Conservation (phyloP, 2,329 filamentous ascomycete genomes). For the Fusarium fujikuroi region DNA sequence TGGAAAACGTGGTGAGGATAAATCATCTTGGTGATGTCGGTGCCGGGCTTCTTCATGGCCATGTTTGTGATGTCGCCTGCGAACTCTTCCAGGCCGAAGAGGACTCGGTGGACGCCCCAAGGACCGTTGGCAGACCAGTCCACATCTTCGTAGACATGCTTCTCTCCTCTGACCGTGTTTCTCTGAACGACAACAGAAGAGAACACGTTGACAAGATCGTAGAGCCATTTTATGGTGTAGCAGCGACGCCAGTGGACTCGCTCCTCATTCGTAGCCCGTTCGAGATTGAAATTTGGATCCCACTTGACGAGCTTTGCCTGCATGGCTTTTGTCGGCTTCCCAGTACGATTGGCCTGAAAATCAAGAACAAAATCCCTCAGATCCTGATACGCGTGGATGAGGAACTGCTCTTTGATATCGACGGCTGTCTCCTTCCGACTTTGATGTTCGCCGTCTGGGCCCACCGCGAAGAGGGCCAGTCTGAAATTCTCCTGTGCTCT, state of each 20-base stretch:
- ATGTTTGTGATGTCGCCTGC: constrained; percentile 56
- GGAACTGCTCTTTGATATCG: constrained; percentile 57
- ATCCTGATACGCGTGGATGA: constrained; percentile 55
- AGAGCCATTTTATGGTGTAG: constrained; percentile 64
- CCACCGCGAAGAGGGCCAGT: background rate
- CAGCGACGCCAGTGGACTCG: constrained; percentile 57
- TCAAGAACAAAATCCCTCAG: constrained; percentile 58
- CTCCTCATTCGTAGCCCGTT: constrained; percentile 51
- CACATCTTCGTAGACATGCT: background rate
- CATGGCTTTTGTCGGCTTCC: constrained; percentile 60
- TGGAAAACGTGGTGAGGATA: constrained; percentile 61
- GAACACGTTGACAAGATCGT: constrained; percentile 61
- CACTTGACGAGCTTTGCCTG: constrained; percentile 51
- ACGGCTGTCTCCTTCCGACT: constrained; percentile 23
- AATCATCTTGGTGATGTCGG: constrained; percentile 53
- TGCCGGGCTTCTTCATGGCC: constrained; percentile 56
- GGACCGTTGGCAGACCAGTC: background rate
- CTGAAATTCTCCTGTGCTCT: constrained; percentile 32
- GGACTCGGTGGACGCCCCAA: constrained; percentile 37
- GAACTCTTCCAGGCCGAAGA: constrained; percentile 60
- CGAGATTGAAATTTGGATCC: constrained; percentile 55
- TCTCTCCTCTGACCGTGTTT: background rate
- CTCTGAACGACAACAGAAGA: constrained; percentile 35
- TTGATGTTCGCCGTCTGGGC: background rate
- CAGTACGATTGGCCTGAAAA: constrained; percentile 56